Evolutionary conservation across 768 basidiomycete species (phyloP).

Genomic region (Xanthoconium stramineum): DNA sequence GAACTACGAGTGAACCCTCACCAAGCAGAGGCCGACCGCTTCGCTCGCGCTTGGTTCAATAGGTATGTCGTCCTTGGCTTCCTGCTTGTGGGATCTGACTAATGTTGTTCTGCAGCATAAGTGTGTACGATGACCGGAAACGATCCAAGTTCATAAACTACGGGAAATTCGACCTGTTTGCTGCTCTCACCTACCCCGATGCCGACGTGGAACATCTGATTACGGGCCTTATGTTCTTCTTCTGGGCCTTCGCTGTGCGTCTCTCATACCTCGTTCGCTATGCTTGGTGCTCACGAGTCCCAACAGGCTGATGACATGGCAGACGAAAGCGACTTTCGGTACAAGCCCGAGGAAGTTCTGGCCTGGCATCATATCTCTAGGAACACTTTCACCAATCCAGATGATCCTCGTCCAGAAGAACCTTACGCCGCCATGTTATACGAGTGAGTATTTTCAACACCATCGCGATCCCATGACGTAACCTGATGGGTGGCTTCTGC

Average conservation of each 20-base stretch:
- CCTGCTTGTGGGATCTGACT: not conserved
- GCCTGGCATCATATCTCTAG: constrained; percentile 34
- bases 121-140: constrained; percentile 35
- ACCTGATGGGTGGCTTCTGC: not conserved
- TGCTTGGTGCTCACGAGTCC: constrained; percentile 1
- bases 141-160: constrained; percentile 35
- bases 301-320: constrained; percentile 34
- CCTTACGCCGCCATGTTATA: constrained; percentile 39
- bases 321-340: constrained; percentile 35
- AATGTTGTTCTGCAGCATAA: constrained; percentile 19
- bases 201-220: constrained; percentile 34
- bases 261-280: not conserved
- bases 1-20: constrained; percentile 33
- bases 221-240: constrained; percentile 37
- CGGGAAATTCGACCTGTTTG: constrained; percentile 38
- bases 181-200: constrained; percentile 38
- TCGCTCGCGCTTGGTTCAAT: constrained; percentile 34
- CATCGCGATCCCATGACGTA: constrained; percentile 11
- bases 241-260: constrained; percentile 38
- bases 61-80: constrained; percentile 16
- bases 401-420: constrained; percentile 28
- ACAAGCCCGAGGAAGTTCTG: constrained; percentile 34
- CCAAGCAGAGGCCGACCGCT: constrained; percentile 33
- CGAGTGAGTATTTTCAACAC: constrained; percentile 27
- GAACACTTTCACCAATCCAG: constrained; percentile 27